A percentile compares a stretch with the other conserved stretches of the same genome.
Conservation (phyloP, 805 yeast species). For the Zygoascus bituminiphila region DNA sequence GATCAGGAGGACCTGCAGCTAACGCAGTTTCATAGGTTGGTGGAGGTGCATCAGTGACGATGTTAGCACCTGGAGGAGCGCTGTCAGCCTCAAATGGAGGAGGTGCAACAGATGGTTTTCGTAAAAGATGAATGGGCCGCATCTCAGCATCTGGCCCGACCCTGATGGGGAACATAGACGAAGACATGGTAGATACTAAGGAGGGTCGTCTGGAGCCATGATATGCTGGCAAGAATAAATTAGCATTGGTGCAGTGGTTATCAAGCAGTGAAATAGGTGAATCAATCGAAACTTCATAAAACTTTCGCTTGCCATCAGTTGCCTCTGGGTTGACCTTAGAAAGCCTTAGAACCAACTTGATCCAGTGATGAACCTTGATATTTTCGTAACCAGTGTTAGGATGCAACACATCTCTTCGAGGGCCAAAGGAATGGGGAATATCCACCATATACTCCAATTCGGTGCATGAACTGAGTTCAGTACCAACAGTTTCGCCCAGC, state of each 20-base stretch:
- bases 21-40: constrained; percentile 15
- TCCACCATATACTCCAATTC: constrained; percentile 74
- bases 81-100: constrained; percentile 42
- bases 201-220: constrained; percentile 12
- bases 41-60: constrained; percentile 8
- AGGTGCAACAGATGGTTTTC: constrained; percentile 52
- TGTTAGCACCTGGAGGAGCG: constrained; percentile 13
- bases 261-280: constrained; percentile 84
- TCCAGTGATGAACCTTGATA: constrained; percentile 92
- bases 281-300: constrained; percentile 89
- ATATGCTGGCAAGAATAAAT: constrained; percentile 33
- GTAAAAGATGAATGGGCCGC: constrained; percentile 46
- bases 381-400: constrained; percentile 78
- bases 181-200: constrained; percentile 8
- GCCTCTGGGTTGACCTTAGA: constrained; percentile 38
- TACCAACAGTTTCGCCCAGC: constrained; percentile 20
- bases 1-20: constrained; percentile 1
- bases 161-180: constrained; percentile 9
- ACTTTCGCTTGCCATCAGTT: constrained; percentile 55
- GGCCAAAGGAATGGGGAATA: constrained; percentile 62
- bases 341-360: constrained; percentile 76
- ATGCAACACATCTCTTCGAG: constrained; percentile 45
- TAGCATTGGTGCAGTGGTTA: constrained; percentile 44
- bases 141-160: neutral
- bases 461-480: constrained; percentile 22